A percentile compares a stretch with the other conserved stretches of the same genome.
phyloP scores from a whole-genome alignment of 148 eudicot genomes.

The Rhododendron simsii region DNA sequence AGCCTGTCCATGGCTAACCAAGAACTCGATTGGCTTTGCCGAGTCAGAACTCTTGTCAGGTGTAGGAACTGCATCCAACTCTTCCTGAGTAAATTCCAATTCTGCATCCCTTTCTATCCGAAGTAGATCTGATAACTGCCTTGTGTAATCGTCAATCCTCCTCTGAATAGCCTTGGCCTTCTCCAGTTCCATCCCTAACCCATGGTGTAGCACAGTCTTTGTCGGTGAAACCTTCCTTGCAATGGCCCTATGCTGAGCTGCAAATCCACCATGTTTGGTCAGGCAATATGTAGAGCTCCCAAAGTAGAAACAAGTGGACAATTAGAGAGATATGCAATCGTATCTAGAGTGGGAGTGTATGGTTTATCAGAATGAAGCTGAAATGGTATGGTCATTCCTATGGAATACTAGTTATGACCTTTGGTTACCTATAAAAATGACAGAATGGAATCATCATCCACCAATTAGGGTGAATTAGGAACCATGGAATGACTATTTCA shows the following conservation, averaged over 20 bases:
- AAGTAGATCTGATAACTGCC: slow-evolving; percentile 55
- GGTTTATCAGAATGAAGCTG: neutral
- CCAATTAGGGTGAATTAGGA: neutral
- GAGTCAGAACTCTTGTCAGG: slow-evolving; percentile 55
- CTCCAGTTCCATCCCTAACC: slow-evolving; percentile 52
- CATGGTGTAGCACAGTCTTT: slow-evolving; percentile 41
- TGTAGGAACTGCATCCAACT: slow-evolving; percentile 66
- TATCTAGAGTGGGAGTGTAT: neutral
- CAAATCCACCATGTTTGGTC: slow-evolving; percentile 20
- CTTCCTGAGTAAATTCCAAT: slow-evolving; percentile 81
- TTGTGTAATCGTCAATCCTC: slow-evolving; percentile 63
- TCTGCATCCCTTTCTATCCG: slow-evolving; percentile 84
- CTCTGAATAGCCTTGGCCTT: slow-evolving; percentile 57
- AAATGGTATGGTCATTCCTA: neutral
- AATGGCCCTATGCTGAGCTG: slow-evolving; percentile 87
- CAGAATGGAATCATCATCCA: neutral
- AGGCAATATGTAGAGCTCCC: slow-evolving; percentile 8
- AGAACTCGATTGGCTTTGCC: slow-evolving; percentile 62
- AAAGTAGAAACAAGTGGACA: slow-evolving; percentile 3
- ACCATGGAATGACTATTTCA: neutral
- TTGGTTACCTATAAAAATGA: neutral
- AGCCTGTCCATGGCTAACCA: slow-evolving; percentile 82
- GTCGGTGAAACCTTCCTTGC: slow-evolving; percentile 60
- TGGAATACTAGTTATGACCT: neutral
- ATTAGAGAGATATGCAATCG: no score